Evolutionary conservation across 163 green algal species (phyloP), one percentile per base, ranked within the genome.

Genomic region (Chloromonas sp.): DNA sequence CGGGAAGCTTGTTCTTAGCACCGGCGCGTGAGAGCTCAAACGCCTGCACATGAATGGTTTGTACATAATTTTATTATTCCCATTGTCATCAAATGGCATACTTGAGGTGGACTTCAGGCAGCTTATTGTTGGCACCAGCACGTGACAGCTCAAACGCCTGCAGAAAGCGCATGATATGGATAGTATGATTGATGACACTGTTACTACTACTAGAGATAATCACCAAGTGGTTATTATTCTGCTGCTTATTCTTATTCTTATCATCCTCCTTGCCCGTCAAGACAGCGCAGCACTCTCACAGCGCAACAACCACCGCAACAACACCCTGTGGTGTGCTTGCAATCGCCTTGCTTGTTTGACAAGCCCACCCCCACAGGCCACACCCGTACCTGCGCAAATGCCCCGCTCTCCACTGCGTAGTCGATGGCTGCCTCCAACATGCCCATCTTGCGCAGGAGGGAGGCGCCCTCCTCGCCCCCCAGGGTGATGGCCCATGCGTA

Each of bases 341-440:
- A 36, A 36, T 36, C 36, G 36, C 36, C 36, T 36, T 36, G 36
- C 36, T 36, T 36, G 36, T 36, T 36, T 36, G 36, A 36, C 36
- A 36, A 36, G 36, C 36, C 36, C 36, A 36, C 36, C 36, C 36
- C 36, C 66, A 74, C 5, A 74, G 66, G 11, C 76, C 76, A 13
- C 15, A 14, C 76, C 76, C 59, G 36, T 36, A 83, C 92, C 58
- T 94, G 88, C 1, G 81, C 82, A 87, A 95, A 96, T 60, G 89
- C 91, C 3, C 89, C 92, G 0, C 74, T 91, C 88, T 97, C 94
- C 70, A 94, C 85, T 5, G 94, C 93, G 84, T 96, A 95, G 74
- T 97, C 94, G 8, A 98, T 93, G 71, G 92, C 93, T 66, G 90
- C 90, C 62, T 94, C 94, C 59, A 96, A 76, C 61, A 95, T 83